Base-by-base conservation (phyloP, 192 early-diverging fungal species). In the Backusella luteola region DNA sequence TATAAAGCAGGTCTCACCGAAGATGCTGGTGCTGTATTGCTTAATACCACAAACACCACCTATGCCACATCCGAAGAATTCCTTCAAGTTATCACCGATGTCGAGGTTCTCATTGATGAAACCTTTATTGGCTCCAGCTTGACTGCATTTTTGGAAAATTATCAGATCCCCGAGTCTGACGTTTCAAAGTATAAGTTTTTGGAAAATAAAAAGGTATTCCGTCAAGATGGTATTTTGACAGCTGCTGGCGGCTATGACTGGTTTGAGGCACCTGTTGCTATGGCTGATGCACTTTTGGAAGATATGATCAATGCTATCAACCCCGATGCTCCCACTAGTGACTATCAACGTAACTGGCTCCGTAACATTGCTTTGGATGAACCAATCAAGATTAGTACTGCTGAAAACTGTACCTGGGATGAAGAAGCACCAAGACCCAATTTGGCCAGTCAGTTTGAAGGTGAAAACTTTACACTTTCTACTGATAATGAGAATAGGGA, bases 21-120 rank as follows among this genome's bases (percentile, higher is more conserved):
- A 38, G 91, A 93, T 83, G 91, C 93, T 34, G 93, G 68, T 73
- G 56, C 34, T 6, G 84, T 81, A 23, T 85, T 90, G 78, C 85
- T 88, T 71, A 85, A 85, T 49, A 77, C 87, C 0, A 78, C 74
- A 6, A 76, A 74, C 39, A 67, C 73, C 23, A 74, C 76, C 15
- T 90, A 85, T 77, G 73, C 70, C 41, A 77, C 79, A 21, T 59
- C 81, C 9, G 68, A 80, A 2, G 85, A 84, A 17, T 91, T 94
- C 81, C 75, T 86, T 14, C 77, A 79, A 17, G 88, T 83, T 0
- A 81, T 93, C 23, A 56, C 75, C 7, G 74, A 89, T 26, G 92
- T 87, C 34, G 91, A 93, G 52, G 84, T 92, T 38, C 59, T 92
- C 17, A 91, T 94, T 69, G 92, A 93, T 84, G 91, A 93, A 84